Percentiles rank a stretch among this genome's conserved stretches.
These are phyloP conservation scores for Aspergillus carbonarius DNA, from an alignment of 2,329 filamentous ascomycete genomes.

Conservation along the genomic window DNA sequence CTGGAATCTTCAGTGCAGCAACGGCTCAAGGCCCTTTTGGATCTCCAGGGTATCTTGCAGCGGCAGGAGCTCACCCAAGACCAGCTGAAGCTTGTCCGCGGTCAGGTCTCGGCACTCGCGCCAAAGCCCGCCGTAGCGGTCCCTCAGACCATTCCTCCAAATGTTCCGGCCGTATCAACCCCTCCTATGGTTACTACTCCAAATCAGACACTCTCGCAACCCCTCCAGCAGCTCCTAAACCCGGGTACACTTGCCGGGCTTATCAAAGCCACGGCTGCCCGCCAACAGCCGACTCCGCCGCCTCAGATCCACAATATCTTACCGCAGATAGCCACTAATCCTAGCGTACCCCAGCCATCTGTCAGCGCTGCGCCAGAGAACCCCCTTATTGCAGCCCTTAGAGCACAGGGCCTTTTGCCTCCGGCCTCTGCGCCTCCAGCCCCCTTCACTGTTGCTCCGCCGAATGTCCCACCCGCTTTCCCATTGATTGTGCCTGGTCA, in stretches of 20 bases:
- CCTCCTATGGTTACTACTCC: constrained; percentile 45
- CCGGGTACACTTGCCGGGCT: constrained; percentile 46
- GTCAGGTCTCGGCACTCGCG: constrained; percentile 76
- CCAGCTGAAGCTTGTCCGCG: constrained; percentile 79
- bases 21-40: constrained; percentile 79
- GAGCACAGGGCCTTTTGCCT: constrained; percentile 65
- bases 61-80: constrained; percentile 74
- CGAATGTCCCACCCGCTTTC: constrained; percentile 38
- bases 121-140: constrained; percentile 36
- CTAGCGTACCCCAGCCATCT: constrained; percentile 53
- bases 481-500: constrained; percentile 44
- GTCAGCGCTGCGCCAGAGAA: constrained; percentile 50
- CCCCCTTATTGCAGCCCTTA: constrained; percentile 65
- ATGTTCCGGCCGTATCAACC: constrained; percentile 31
- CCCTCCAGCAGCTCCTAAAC: constrained; percentile 42
- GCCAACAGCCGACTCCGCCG: constrained; percentile 42
- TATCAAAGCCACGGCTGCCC: constrained; percentile 44
- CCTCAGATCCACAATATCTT: constrained; percentile 47
- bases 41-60: constrained; percentile 78
- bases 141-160: constrained; percentile 17
- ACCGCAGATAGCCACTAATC: constrained; percentile 58
- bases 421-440: constrained; percentile 46
- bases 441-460: constrained; percentile 37
- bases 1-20: constrained; percentile 73
- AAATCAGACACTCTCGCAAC: constrained; percentile 34